Base-by-base conservation (phyloP, 257 asterid genomes). In the Gynochthodes officinalis region DNA sequence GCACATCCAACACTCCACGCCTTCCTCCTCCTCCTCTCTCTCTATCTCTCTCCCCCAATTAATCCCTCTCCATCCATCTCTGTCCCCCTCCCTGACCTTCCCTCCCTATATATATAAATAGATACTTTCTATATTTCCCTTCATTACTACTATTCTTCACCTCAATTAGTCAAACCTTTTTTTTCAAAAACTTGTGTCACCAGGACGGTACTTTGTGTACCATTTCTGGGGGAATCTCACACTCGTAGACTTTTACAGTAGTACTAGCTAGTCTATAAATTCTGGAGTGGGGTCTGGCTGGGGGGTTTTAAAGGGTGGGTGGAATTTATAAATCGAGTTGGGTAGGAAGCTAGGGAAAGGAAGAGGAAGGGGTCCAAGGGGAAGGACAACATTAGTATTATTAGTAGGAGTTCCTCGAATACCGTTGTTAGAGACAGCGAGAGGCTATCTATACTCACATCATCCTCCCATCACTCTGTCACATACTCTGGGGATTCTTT, bases 1-100 rank as follows among this genome's bases (percentile, higher is more conserved):
- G 79, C 87, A 84, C 86, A 83, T 78, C 79, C 32, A 80, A 82
- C 84, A 81, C 88, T 81, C 78, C 81, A 81, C 84, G 80, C 71
- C 82, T 67, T 77, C 72, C 21, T 4, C 39, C 21, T 3, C 19
- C 1, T 0, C 60, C 62, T 19, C 62, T 44, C 50, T 14, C 75
- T 39, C n/a, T 1, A 48, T 5, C 53, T 48, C 21, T 16, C 62
- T 71, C 65, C 55, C 62, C 66, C 73, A 70, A 39, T 39, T 33
- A 69, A 32, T 62, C 77, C 28, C 52, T 35, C 40, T 25, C 53
- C 25, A 2, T 43, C 42, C 27, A 30, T 12, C 23, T 35, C 33
- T 67, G 27, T 46, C n/a, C 58, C 42, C 50, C 13, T 49, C 80
- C 75, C 21, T 35, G 49, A 52, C 55, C 65, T 50, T 50, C 77